Percentiles rank a stretch among this genome's conserved stretches.
Evolutionary conservation across 257 asterid species (phyloP).

Genomic region (Solanum chilense): DNA sequence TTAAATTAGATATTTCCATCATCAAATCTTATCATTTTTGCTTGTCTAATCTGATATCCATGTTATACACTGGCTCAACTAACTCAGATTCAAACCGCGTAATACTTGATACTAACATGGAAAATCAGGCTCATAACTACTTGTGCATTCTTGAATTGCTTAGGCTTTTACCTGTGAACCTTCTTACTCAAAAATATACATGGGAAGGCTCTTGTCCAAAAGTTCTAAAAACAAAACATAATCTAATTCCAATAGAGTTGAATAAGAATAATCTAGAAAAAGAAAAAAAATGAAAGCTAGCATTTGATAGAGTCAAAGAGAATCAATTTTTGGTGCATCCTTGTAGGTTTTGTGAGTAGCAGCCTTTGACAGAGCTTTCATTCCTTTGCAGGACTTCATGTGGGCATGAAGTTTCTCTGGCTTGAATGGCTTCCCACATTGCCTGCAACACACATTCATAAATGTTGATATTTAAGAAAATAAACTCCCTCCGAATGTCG

Average conservation of each 20-base stretch:
- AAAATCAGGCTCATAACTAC: background rate
- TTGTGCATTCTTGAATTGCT: background rate
- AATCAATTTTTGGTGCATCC: slow-evolving; percentile 3
- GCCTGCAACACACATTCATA: slow-evolving; percentile 25
- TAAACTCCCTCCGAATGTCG: background rate
- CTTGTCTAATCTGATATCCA: background rate
- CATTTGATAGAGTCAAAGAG: slow-evolving; percentile 22
- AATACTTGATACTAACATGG: background rate
- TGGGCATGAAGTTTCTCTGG: slow-evolving; percentile 78
- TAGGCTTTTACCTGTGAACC: background rate
- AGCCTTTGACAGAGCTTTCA: slow-evolving; percentile 41
- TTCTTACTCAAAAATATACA: slow-evolving; percentile 12
- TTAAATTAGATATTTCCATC: background rate
- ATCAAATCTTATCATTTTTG: background rate
- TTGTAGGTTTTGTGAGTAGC: slow-evolving; percentile 17
- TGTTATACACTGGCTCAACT: background rate
- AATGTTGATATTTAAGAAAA: background rate
- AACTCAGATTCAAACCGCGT: background rate
- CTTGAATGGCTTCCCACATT: slow-evolving; percentile 76
- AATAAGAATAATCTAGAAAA: background rate
- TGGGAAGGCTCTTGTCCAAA: background rate
- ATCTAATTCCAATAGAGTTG: background rate
- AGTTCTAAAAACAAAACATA: background rate
- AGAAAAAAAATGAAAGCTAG: background rate
- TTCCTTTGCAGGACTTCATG: slow-evolving; percentile 76